These are phyloP conservation scores for Aspergillus sp. DNA, from an alignment of 2,329 filamentous ascomycete species.

Conservation along the genomic window DNA sequence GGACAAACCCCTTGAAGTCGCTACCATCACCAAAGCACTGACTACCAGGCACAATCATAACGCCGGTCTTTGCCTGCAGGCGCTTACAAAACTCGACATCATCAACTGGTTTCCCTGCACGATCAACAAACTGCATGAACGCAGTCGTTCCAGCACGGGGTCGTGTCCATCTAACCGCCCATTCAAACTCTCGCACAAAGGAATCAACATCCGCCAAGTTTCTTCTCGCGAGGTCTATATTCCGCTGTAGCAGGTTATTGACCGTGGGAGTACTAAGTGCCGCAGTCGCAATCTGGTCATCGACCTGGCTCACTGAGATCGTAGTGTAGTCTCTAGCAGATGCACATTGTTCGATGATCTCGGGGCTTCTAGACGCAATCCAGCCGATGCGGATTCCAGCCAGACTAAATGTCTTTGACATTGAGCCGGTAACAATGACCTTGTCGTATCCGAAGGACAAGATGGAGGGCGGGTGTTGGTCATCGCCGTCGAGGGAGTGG, in stretches of 20 bases:
- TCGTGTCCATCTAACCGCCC: conserved; percentile 67
- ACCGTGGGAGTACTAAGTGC: conserved; percentile 67
- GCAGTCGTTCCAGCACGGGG: conserved; percentile 81
- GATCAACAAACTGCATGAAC: conserved; percentile 63
- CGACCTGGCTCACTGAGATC: conserved; percentile 77
- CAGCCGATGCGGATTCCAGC: conserved; percentile 82
- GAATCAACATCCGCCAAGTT: conserved; percentile 66
- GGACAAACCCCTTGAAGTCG: conserved; percentile 70
- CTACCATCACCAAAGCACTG: conserved; percentile 65
- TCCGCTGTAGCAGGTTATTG: conserved; percentile 60
- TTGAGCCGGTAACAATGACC: conserved; percentile 73
- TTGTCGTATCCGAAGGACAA: conserved; percentile 71
- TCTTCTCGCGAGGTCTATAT: conserved; percentile 64
- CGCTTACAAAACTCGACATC: conserved; percentile 67
- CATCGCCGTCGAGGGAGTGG: conserved; percentile 61
- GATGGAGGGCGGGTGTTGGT: conserved; percentile 64
- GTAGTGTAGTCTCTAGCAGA: conserved; percentile 76
- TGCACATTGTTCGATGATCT: conserved; percentile 64
- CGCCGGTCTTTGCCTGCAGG: conserved; percentile 60
- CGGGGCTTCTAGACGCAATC: conserved; percentile 66
- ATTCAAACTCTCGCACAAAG: conserved; percentile 65
- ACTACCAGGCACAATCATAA: conserved; percentile 72
- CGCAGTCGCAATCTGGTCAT: conserved; percentile 74
- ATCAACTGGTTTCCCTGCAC: conserved; percentile 61
- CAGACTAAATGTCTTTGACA: conserved; percentile 82